Base-by-base conservation (phyloP, 2,329 filamentous ascomycete genomes). In the Beauveria caledonica region DNA sequence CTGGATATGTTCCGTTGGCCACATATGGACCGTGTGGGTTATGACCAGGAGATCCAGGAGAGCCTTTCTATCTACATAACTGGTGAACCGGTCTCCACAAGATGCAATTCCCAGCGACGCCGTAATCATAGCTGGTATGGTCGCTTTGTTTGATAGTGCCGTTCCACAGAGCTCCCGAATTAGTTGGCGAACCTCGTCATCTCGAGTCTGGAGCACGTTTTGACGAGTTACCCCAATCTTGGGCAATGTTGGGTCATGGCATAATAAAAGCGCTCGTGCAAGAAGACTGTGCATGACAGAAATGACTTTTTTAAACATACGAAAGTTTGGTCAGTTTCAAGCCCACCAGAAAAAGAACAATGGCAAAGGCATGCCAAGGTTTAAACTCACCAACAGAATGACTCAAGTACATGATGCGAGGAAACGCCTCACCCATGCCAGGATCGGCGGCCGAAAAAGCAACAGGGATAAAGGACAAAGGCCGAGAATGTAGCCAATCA, bases 161-260 rank as follows among this genome's bases (percentile, higher is more conserved):
- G 40, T 42, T 42, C 40, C 40, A n/a, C 40, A 42, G 40, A 42
- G 40, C 40, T 42, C 40, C 40, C 40, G 40, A 10, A 42, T 42
- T 19, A 42, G 40, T 10, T 42, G 40, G 7, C 40, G 40, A 42
- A 42, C 10, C 40, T 73, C 68, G 55, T 77, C 76, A 60, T 78
- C 67, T 63, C 40, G 40, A 19, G 6, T 10, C 40, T 42, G 40
- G 17, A 42, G 40, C 40, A n/a, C 40, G 40, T 42, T 19, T n/a
- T 42, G 40, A 10, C 40, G 40, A 42, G 40, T 42, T 11, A 42
- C 40, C 40, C 40, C 40, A 42, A 42, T 42, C 17, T 42, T 42
- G 40, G 40, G 40, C 40, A 42, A 42, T 42, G 40, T 19, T 42
- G 40, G 40, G 40, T 42, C 40, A 9, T 42, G 40, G 11, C 40